Percentiles rank a stretch among this genome's conserved stretches.
phyloP scores from a whole-genome alignment of 495 filamentous ascomycete species.

The Amorphotheca resinae region DNA sequence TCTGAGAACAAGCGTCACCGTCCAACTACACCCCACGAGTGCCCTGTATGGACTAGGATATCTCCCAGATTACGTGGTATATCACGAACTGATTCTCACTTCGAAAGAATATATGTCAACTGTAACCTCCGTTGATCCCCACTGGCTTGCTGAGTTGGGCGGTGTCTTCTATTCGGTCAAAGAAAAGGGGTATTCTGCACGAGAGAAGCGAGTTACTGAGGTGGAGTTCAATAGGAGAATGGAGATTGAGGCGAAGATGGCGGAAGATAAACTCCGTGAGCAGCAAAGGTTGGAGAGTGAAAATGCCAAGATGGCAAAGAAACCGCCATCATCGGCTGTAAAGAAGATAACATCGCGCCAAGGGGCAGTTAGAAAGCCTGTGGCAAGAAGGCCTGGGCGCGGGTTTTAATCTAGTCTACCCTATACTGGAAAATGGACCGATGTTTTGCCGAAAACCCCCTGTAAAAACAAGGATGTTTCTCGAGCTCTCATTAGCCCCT shows the following conservation, averaged over 20 bases:
- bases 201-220: constrained; percentile 82
- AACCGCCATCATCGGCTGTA: constrained; percentile 28
- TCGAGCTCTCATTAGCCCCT: too few species aligned
- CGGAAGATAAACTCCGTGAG: constrained; percentile 66
- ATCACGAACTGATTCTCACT: constrained; percentile 95
- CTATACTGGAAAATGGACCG: too few species aligned
- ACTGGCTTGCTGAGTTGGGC: constrained; percentile 95
- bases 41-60: constrained; percentile 87
- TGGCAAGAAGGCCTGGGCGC: constrained; percentile 41
- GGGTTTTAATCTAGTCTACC: constrained; percentile 29
- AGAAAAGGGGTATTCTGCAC: constrained; percentile 90
- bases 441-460: too few species aligned
- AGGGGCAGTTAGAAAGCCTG: constrained; percentile 51
- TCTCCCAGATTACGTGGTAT: constrained; percentile 92
- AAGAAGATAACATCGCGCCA: constrained; percentile 39
- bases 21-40: constrained; percentile 87
- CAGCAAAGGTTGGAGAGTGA: constrained; percentile 44
- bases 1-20: constrained; percentile 82
- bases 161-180: constrained; percentile 99
- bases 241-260: constrained; percentile 93
- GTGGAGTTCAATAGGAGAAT: constrained; percentile 89
- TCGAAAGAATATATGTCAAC: constrained; percentile 98
- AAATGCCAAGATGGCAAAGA: constrained; percentile 33
- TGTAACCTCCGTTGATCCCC: constrained; percentile 91
- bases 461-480: too few species aligned